Evolutionary conservation across 2,329 filamentous ascomycete species (phyloP), one percentile per base, ranked within the genome.

Genomic region (Xylariales sp.): DNA sequence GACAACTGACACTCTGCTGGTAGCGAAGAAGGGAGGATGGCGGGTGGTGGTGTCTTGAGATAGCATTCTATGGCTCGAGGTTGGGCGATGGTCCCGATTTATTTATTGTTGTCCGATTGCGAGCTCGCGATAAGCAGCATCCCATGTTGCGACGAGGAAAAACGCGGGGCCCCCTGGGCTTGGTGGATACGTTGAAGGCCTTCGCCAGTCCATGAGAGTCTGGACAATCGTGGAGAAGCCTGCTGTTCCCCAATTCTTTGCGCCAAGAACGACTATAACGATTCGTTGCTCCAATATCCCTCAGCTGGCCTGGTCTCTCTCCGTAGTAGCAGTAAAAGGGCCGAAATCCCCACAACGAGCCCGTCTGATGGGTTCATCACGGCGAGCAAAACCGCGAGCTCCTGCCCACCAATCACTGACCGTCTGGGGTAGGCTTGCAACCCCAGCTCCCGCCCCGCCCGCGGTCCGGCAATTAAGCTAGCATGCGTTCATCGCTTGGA

Each of bases 91-190:
- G n/a, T n/a, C n/a, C n/a, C n/a, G n/a, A n/a, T n/a, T n/a, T n/a
- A n/a, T n/a, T n/a, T n/a, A n/a, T n/a, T n/a, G n/a, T n/a, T n/a
- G n/a, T n/a, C n/a, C n/a, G n/a, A n/a, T n/a, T n/a, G n/a, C n/a
- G n/a, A n/a, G n/a, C n/a, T n/a, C n/a, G n/a, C n/a, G n/a, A n/a
- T n/a, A n/a, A n/a, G n/a, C n/a, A n/a, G n/a, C n/a, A n/a, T n/a
- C n/a, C 29, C 20, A 40, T 40, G 33, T 40, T 33, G 21, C 38
- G 19, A 40, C 38, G 28, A 32, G 15, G n/a, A 18, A 40, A 40
- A 40, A 40, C 38, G 38, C 38, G 38, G 38, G 38, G 38, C 29
- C 38, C 38, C 28, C 14, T 40, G 27, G 19, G n/a, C 18, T 10
- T 15, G 25, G 37, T 39, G 38, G 38, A 40, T 25, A 25, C 36